Evolutionary conservation across 78 protist genomes (phyloP).

Genomic region (Guillardia theta): DNA sequence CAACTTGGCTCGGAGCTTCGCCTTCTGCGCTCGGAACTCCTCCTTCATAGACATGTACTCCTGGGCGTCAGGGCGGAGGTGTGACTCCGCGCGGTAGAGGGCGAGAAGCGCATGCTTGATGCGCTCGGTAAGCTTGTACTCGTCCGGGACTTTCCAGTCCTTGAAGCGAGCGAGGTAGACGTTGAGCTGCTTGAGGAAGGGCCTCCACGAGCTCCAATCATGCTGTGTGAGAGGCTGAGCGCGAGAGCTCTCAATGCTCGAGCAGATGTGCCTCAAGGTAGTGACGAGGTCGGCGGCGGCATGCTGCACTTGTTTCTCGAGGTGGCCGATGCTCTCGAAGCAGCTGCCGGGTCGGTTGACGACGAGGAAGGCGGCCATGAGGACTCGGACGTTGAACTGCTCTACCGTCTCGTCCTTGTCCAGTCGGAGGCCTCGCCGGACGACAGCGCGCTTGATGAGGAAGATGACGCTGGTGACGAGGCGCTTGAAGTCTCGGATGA

Average conservation of each 20-base stretch:
- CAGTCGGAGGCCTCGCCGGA: no score
- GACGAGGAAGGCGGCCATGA: background rate
- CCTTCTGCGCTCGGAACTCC: background rate
- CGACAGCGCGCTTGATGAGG: no score
- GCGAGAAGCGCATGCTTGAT: slow-evolving; percentile 9
- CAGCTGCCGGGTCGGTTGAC: background rate
- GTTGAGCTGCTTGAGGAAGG: background rate
- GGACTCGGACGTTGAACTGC: background rate
- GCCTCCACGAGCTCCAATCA: background rate
- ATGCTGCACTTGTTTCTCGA: background rate
- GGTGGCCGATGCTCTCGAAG: background rate
- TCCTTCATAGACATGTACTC: background rate
- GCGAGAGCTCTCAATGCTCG: background rate
- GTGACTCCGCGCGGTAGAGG: background rate
- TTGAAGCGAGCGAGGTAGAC: background rate
- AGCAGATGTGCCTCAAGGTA: background rate
- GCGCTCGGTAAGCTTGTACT: background rate
- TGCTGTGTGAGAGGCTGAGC: no score
- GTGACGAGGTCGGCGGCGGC: background rate
- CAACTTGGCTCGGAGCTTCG: background rate
- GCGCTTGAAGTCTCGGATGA: no score
- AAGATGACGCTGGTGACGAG: no score
- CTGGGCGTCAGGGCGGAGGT: background rate
- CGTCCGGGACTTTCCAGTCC: background rate
- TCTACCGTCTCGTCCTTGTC: no score